Evolutionary conservation across 768 basidiomycete genomes (phyloP), one percentile per base, ranked within the genome.

Genomic region (Cystobasidium tubakii): DNA sequence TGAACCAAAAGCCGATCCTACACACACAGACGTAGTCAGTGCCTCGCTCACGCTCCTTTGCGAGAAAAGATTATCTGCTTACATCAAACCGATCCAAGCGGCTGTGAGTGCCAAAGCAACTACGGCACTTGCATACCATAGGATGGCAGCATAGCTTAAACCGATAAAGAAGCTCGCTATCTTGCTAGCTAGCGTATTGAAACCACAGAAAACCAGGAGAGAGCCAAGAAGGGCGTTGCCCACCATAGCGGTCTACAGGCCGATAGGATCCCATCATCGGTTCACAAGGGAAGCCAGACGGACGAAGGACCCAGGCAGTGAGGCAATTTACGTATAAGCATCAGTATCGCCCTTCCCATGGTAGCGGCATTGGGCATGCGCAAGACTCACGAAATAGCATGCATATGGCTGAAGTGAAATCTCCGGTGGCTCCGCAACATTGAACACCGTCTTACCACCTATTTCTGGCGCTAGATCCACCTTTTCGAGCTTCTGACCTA

Each of bases 171-270:
- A 44, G 43, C 72, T 63, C 19, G 72, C 72, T 17, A 73, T 65
- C 62, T 73, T 73, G 64, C 64, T 66, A 3, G 72, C 72, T 3
- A 69, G n/a, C 1, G 72, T 73, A 73, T 73, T 73, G 63, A 73
- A 73, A 39, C 72, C 72, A 31, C 72, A 73, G 27, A 73, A 65
- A 21, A 66, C 55, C 1, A 73, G 62, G 6, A 60, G 27, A 10
- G 62, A 55, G 1, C 72, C 72, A 39, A 73, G 21, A 13, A 73
- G 29, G 6, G 64, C 64, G 19, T 46, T 69, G 10, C 39, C 53
- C 9, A 66, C 53, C 53, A 62, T 62, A 15, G 53, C 72, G 13
- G 63, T 43, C 63, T 42, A 29, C 15, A 9, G 3, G 34, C 27
- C 62, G 19, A 15, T 23, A 50, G n/a, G n/a, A n/a, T n/a, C n/a